Percentiles rank a stretch among this genome's conserved stretches.
Evolutionary conservation across 768 basidiomycete genomes (phyloP).

Genomic region (Thelephora aurantiotincta): DNA sequence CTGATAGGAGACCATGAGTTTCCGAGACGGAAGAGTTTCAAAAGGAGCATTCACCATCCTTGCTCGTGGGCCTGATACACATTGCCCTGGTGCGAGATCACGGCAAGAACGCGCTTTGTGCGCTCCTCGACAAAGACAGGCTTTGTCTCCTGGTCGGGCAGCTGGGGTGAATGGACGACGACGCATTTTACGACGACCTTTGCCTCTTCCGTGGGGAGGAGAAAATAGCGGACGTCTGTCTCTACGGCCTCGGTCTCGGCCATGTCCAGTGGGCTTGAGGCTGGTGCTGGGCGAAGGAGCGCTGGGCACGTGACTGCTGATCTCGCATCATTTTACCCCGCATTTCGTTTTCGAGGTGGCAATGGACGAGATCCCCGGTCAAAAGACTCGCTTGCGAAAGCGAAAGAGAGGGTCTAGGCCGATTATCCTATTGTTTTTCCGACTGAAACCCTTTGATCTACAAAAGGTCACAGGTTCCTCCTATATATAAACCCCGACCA

Average conservation of each 20-base stretch:
- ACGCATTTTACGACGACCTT: constrained; percentile 28
- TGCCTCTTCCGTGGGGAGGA: constrained; percentile 31
- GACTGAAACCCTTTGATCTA: too few species aligned
- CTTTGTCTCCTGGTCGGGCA: constrained; percentile 2
- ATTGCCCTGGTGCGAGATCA: constrained; percentile 24
- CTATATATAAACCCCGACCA: neutral
- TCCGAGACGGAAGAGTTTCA: constrained; percentile 3
- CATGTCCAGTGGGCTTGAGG: constrained; percentile 1
- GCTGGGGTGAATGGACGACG: constrained; percentile 11
- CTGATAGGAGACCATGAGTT: constrained; percentile 14
- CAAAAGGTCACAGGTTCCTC: neutral
- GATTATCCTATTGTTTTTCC: too few species aligned
- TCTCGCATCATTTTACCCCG: neutral
- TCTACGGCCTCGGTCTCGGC: constrained; percentile 3
- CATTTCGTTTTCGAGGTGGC: too few species aligned
- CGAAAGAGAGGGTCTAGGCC: too few species aligned
- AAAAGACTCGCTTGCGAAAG: neutral
- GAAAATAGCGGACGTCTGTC: constrained; percentile 11
- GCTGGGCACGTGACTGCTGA: neutral
- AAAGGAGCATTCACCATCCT: constrained; percentile 8
- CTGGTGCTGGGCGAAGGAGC: neutral
- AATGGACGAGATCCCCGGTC: too few species aligned
- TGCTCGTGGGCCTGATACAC: constrained; percentile 1
- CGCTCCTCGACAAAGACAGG: constrained; percentile 2
- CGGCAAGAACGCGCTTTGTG: constrained; percentile 8